These are phyloP conservation scores for Didymella exigua DNA, from an alignment of 2,329 filamentous ascomycete genomes.

Conservation along the genomic window DNA sequence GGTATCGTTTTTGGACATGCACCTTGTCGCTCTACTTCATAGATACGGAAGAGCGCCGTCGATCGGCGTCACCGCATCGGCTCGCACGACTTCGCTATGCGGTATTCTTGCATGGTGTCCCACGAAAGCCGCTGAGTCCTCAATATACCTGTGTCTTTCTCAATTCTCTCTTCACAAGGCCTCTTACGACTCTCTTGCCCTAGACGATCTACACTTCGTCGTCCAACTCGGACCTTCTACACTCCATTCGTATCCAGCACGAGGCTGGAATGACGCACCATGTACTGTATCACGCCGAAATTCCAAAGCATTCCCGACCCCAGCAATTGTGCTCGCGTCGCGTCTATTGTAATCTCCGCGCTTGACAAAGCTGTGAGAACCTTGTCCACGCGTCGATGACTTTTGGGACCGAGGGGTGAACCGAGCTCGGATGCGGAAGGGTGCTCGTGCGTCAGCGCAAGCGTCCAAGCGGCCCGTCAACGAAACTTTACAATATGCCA, in stretches of 20 bases:
- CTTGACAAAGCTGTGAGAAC: neutral
- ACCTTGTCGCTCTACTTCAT: neutral
- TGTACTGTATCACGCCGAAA: slow-evolving; percentile 4
- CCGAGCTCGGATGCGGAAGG: slow-evolving; percentile 14
- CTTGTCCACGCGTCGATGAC: slow-evolving; percentile 1
- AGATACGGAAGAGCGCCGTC: neutral
- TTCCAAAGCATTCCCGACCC: neutral
- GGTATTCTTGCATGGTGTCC: neutral
- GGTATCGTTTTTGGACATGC: neutral
- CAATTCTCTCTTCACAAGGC: neutral
- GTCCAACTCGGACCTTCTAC: neutral
- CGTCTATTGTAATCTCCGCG: neutral
- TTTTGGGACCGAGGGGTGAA: slow-evolving; percentile 2
- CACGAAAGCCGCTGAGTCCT: neutral
- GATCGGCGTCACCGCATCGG: neutral
- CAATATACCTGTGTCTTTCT: neutral
- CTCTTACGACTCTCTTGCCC: neutral
- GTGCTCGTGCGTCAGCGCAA: slow-evolving; percentile 17
- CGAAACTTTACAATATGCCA: slow-evolving; percentile 2
- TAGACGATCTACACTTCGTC: neutral
- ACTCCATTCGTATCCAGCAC: neutral
- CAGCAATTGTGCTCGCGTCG: neutral
- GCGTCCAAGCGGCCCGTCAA: slow-evolving; percentile 16
- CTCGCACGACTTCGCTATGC: neutral
- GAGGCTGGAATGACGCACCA: neutral